Evolutionary conservation across 176 grass and related monocot species (phyloP).

Genomic region (Rhipidocladum racemiflorum): DNA sequence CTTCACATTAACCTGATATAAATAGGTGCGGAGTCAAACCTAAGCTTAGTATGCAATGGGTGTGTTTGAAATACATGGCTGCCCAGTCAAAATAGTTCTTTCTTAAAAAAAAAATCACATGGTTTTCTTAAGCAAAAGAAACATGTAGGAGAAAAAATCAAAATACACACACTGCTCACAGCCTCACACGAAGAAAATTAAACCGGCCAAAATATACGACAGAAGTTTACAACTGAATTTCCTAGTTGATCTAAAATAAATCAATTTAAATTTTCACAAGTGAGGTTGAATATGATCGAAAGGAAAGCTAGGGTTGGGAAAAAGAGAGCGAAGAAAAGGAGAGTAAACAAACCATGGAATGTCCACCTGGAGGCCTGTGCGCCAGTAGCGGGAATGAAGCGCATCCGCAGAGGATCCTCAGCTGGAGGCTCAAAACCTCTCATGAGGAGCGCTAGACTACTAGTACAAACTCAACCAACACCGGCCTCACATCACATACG

Average conservation of each 20-base stretch:
- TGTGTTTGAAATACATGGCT: not conserved
- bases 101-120: too few relatives aligned
- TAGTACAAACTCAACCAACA: not conserved
- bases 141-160: too few relatives aligned
- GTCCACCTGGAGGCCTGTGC: slow-evolving; percentile 37
- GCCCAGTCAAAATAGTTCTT: not conserved
- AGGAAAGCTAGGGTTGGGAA: not conserved
- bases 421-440: slow-evolving; percentile 28
- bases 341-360: not conserved
- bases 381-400: slow-evolving; percentile 14
- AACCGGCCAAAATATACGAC: too few relatives aligned
- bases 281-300: not conserved
- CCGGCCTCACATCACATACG: slow-evolving; percentile 30
- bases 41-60: not conserved
- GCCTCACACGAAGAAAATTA: too few relatives aligned
- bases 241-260: not conserved
- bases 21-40: not conserved
- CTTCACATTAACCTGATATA: not conserved
- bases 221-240: too few relatives aligned
- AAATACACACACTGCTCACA: too few relatives aligned
- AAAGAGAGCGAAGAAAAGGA: too few relatives aligned
- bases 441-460: too few relatives aligned
- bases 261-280: not conserved
- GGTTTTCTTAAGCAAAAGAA: not conserved
- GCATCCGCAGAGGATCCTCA: slow-evolving; percentile 48